Percentiles rank a stretch among this genome's conserved stretches.
Evolutionary conservation across 192 early-diverging fungal genomes (phyloP).

Genomic region (Coemansia guatemalensis): DNA sequence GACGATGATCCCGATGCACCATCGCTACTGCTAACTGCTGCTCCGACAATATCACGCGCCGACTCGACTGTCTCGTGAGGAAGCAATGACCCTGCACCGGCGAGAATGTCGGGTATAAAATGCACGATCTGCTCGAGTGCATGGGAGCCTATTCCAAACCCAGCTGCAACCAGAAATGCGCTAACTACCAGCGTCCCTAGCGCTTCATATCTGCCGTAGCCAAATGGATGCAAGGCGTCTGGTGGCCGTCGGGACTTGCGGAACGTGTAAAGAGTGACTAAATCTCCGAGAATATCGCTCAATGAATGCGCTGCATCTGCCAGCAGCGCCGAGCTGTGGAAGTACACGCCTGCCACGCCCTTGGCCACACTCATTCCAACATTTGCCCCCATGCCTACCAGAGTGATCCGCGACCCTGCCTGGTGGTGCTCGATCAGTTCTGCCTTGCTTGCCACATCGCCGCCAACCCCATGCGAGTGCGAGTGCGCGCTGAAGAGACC

Average conservation of each 20-base stretch:
- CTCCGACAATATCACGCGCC: constrained; percentile 9
- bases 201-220: constrained; percentile 67
- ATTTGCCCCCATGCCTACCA: constrained; percentile 67
- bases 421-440: constrained; percentile 49
- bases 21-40: constrained; percentile 10
- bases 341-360: constrained; percentile 63
- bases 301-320: constrained; percentile 82
- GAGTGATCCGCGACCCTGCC: constrained; percentile 65
- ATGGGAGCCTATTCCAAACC: constrained; percentile 65
- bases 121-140: constrained; percentile 58
- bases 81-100: constrained; percentile 1
- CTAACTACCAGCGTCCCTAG: constrained; percentile 67
- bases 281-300: constrained; percentile 71
- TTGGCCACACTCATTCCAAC: constrained; percentile 62
- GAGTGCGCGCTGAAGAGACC: constrained; percentile 1
- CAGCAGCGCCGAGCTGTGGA: constrained; percentile 75
- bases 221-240: constrained; percentile 67
- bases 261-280: constrained; percentile 80
- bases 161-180: constrained; percentile 65
- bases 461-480: constrained; percentile 25
- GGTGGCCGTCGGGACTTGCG: constrained; percentile 63
- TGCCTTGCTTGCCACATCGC: constrained; percentile 32
- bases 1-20: constrained; percentile 22
- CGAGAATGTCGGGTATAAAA: constrained; percentile 24
- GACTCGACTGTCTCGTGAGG: constrained; percentile 11